Percentiles rank a stretch among this genome's conserved stretches.
Conservation (phyloP, 306 rosid genomes). For the Prunus persica region Prunus_persica_NCBIv2 NC_034014.1:29656001-29656500, state of each 20-base stretch:
- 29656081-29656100: conserved; percentile 32
- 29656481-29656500: background rate
- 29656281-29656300: background rate
- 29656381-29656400: background rate
- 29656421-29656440: conserved; percentile 14
- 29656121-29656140: conserved; percentile 27
- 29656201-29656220: background rate
- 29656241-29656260: background rate
- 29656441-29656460: conserved; percentile 9
- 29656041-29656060: background rate
- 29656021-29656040: background rate
- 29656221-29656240: background rate
- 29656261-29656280: background rate
- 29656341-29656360: background rate
- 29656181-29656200: background rate
- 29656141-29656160: conserved; percentile 25
- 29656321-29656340: background rate
- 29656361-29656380: background rate
- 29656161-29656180: background rate
- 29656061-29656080: background rate
- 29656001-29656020: background rate
- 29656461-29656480: conserved; percentile 18
- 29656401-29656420: background rate
- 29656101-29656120: conserved; percentile 65
- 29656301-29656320: background rate